Base-by-base conservation (phyloP, 1,284 basidiomycete genomes). In the Melanopsichium pennsylvanicum region DNA sequence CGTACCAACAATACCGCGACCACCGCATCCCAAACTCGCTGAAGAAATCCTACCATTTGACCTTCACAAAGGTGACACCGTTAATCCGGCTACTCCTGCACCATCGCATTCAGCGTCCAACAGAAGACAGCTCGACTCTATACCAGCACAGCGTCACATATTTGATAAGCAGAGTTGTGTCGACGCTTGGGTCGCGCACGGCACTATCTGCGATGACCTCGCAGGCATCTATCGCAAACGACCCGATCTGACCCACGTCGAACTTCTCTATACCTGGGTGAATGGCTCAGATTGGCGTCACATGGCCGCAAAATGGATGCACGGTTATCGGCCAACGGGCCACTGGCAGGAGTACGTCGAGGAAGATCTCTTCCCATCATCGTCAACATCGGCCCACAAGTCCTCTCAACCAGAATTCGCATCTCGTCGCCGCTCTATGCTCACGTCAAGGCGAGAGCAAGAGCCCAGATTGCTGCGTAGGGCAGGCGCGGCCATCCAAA, bases 201-300 rank as follows among this genome's bases (percentile, higher is more conserved):
- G 64, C 3, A 46, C 13, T 0, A 43, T 62, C 4, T 68, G 64
- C 43, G 41, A 68, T 25, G 42, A 21, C 13, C 38, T 69, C 9
- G 38, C 41, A 1, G 36, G 46, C 19, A 32, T 55, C 35, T 68
- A 49, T 33, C 33, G 41, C 15, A 33, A 38, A 11, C 49, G 23
- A 27, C 33, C 40, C 16, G 63, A 62, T 5, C 37, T 55, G 10
- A 52, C 44, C 33, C 29, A 36, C 13, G n/a, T 71, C 25, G 68
- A 73, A n/a, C 16, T 66, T 12, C 36, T 73, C 31, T 64, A 56
- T 22, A 45, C 62, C 0, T 70, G 68, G 60, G 70, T 73, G 23
- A 73, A 73, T 23, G 70, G 70, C 2, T 68, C 69, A 3, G 69
- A 71, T 22, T 57, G 46, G 64, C 60, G 62, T 21, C 67, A 73